Evolutionary conservation across 345 rosid species (phyloP).

Genomic region (Cardamine resedifolia): DNA sequence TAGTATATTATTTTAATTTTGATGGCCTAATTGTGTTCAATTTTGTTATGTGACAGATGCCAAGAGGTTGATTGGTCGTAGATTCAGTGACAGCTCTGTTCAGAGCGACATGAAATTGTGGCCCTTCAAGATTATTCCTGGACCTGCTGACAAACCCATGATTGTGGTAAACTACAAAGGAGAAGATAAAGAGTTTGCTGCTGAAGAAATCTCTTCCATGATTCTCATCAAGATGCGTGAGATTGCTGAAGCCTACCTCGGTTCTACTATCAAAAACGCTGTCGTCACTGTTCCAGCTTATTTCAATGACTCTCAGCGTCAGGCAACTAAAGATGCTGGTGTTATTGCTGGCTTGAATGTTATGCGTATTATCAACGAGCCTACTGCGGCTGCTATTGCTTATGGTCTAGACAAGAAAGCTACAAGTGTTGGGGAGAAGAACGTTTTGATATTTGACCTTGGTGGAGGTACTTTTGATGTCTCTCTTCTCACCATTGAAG

Average conservation of each 20-base stretch:
- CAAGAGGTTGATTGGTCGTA: slow-evolving; percentile 71
- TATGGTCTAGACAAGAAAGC: slow-evolving; percentile 80
- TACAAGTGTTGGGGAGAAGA: slow-evolving; percentile 64
- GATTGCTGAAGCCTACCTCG: slow-evolving; percentile 72
- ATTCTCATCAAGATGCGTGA: slow-evolving; percentile 81
- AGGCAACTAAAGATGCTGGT: slow-evolving; percentile 71
- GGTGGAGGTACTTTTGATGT: slow-evolving; percentile 81
- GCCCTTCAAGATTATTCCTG: slow-evolving; percentile 64
- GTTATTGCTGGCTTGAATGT: slow-evolving; percentile 74
- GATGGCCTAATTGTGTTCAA: neutral
- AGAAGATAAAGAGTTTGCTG: slow-evolving; percentile 64
- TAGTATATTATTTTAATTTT: no score
- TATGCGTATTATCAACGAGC: slow-evolving; percentile 73
- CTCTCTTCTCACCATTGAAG: slow-evolving; percentile 67
- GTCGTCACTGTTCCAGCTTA: slow-evolving; percentile 78
- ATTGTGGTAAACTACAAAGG: slow-evolving; percentile 59
- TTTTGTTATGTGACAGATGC: slow-evolving; percentile 49
- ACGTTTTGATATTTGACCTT: slow-evolving; percentile 62
- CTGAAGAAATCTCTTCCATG: slow-evolving; percentile 80
- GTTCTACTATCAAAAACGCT: slow-evolving; percentile 54
- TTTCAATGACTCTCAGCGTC: slow-evolving; percentile 73
- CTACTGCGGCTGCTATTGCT: slow-evolving; percentile 81
- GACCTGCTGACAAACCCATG: slow-evolving; percentile 70
- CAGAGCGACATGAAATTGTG: slow-evolving; percentile 63
- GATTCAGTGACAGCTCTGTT: slow-evolving; percentile 60